Conservation (phyloP, 176 grass and related monocot species). For the Paspalum notatum region DNA sequence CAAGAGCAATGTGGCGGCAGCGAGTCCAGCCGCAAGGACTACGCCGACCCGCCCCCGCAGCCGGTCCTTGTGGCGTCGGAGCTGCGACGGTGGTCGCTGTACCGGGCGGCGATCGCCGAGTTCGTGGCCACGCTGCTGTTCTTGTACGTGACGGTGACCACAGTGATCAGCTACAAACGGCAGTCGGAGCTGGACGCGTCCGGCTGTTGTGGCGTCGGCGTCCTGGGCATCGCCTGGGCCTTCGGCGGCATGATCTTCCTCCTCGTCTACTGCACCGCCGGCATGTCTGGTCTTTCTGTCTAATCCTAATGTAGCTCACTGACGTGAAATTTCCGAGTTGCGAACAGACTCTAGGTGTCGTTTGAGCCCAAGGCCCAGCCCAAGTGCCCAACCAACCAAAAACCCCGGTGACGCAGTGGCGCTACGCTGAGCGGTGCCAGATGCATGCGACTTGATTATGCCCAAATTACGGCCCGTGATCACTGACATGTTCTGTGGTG, state of each 20-base stretch:
- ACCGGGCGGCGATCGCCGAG: slow-evolving; percentile 57
- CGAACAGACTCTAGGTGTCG: too few species aligned
- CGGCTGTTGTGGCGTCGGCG: slow-evolving; percentile 45
- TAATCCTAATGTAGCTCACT: too few species aligned
- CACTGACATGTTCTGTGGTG: too few species aligned
- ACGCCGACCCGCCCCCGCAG: slow-evolving; percentile 19
- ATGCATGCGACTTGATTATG: too few species aligned
- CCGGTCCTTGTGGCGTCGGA: slow-evolving; percentile 35
- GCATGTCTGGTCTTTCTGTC: too few species aligned
- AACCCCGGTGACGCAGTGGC: too few species aligned
- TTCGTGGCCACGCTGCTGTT: slow-evolving; percentile 58
- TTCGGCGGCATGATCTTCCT: slow-evolving; percentile 94
- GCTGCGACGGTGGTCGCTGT: slow-evolving; percentile 52
- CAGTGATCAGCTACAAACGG: slow-evolving; percentile 47
- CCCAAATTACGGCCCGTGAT: too few species aligned
- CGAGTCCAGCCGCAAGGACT: slow-evolving; percentile 17
- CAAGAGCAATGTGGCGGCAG: not conserved
- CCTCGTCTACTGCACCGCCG: slow-evolving; percentile 92
- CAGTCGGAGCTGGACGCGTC: slow-evolving; percentile 16
- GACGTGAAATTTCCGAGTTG: too few species aligned
- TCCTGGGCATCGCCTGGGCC: slow-evolving; percentile 59
- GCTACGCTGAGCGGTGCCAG: too few species aligned
- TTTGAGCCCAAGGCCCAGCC: too few species aligned
- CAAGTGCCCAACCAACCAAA: too few species aligned
- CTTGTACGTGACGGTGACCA: slow-evolving; percentile 52